phyloP scores from a whole-genome alignment of 2,329 filamentous ascomycete genomes.

The Arthrobotrys iridis region DNA sequence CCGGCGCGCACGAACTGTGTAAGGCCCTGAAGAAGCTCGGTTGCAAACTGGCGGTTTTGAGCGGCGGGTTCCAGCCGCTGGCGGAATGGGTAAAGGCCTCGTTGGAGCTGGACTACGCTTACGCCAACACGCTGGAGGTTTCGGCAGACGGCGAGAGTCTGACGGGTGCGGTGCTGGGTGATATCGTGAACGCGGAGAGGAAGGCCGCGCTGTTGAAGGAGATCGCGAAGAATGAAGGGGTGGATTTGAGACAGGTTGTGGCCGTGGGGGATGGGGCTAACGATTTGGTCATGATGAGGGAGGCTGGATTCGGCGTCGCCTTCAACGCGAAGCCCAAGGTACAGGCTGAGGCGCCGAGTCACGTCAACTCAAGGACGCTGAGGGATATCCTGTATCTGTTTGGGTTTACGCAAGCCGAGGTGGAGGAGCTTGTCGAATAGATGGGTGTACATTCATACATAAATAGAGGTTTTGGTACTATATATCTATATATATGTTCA shows the following conservation, averaged over 20 bases:
- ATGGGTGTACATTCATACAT: background rate
- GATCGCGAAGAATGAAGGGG: slow-evolving; percentile 74
- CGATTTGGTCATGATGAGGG: slow-evolving; percentile 80
- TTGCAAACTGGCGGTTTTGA: slow-evolving; percentile 87
- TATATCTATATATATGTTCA: too few species aligned
- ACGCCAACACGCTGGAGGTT: slow-evolving; percentile 81
- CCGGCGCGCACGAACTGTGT: slow-evolving; percentile 79
- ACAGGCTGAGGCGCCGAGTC: slow-evolving; percentile 74
- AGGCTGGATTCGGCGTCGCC: slow-evolving; percentile 79
- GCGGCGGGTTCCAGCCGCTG: slow-evolving; percentile 89
- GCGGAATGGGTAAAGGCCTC: slow-evolving; percentile 84
- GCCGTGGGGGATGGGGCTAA: slow-evolving; percentile 85
- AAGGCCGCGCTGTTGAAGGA: slow-evolving; percentile 77
- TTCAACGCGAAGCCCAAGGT: slow-evolving; percentile 87
- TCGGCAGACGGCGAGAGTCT: slow-evolving; percentile 68
- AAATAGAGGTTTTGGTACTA: too few species aligned
- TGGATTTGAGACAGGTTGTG: slow-evolving; percentile 73
- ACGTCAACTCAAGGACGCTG: slow-evolving; percentile 76
- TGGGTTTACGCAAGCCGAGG: slow-evolving; percentile 74
- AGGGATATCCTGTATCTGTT: slow-evolving; percentile 78
- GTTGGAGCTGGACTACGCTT: slow-evolving; percentile 85
- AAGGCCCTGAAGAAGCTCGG: slow-evolving; percentile 79
- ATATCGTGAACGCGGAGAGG: slow-evolving; percentile 78
- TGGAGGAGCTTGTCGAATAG: slow-evolving; percentile 45
- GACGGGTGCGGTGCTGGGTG: slow-evolving; percentile 76